Evolutionary conservation across 2,329 filamentous ascomycete genomes (phyloP), one percentile per base, ranked within the genome.

Genomic region (Ascochyta rabiei): DNA sequence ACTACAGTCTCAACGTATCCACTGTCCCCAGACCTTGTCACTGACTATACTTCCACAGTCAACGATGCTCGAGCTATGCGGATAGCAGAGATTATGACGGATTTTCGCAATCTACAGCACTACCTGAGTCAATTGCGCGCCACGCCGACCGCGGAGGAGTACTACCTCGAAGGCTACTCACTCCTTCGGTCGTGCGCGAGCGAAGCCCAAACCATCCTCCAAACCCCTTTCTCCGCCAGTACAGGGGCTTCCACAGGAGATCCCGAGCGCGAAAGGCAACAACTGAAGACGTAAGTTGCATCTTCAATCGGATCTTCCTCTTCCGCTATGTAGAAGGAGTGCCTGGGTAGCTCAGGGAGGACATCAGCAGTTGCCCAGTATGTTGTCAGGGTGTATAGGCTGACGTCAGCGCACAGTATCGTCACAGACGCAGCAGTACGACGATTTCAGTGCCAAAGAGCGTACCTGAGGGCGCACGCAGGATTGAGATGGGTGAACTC

Each of bases 41-140:
- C 61, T 70, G 56, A 69, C 42, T 54, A 19, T 34, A 24, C 35
- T 4, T 16, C 35, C 38, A 37, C 51, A 88, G 85, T 86, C 63
- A 88, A 88, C 68, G 80, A 86, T 69, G 84, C 83, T 54, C 83
- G 85, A 67, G 85, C 85, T 44, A 77, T 87, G 70, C 81, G 85
- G 62, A 76, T 88, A 61, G 79, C 84, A 41, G 85, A 88, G 72
- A 81, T 88, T 68, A 84, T 88, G 76, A 81, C 81, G 59, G 85
- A 88, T 74, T 88, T 85, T 68, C 83, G 84, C 48, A 84, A 83
- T 51, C 74, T 87, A 4, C 82, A 86, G 60, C 72, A 82, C 58
- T 84, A 86, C 67, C 83, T 87, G 52, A 78, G 80, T 26, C 78
- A 84, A 56, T 79, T 84, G 54, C 79, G 80, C 54, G 76, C 79